phyloP scores from a whole-genome alignment of 331 rosid genomes.

The Rosa hybrid region DNA sequence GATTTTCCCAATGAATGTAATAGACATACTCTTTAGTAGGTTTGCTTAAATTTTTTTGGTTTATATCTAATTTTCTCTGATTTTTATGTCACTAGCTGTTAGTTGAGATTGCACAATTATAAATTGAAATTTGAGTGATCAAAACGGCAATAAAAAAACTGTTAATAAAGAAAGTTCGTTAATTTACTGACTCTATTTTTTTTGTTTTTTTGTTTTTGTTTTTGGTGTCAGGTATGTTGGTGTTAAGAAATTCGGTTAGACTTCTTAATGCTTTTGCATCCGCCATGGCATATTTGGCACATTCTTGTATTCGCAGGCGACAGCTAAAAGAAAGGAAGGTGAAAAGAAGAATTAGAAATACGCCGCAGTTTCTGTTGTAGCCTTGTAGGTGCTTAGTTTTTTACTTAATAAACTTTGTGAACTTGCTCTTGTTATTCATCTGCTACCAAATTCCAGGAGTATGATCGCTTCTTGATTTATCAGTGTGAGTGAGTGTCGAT shows the following conservation, averaged over 20 bases:
- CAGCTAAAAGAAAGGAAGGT: slow-evolving; percentile 58
- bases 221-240: slow-evolving; percentile 38
- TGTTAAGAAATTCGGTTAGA: slow-evolving; percentile 80
- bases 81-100: too few species aligned
- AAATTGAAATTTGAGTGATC: too few species aligned
- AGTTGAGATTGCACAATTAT: too few species aligned
- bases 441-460: not conserved
- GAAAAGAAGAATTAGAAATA: slow-evolving; percentile 53
- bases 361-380: not conserved
- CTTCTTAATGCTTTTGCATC: slow-evolving; percentile 91
- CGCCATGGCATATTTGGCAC: slow-evolving; percentile 88
- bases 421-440: not conserved
- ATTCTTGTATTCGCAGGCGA: slow-evolving; percentile 82
- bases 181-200: too few species aligned
- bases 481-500: not conserved
- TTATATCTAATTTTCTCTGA: too few species aligned
- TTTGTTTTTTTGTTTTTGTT: too few species aligned
- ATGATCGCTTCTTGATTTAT: not conserved
- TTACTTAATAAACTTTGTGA: not conserved
- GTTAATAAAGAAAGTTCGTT: too few species aligned
- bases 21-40: too few species aligned
- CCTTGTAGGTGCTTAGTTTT: not conserved
- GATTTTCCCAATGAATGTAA: too few species aligned
- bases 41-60: too few species aligned
- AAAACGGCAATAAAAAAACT: too few species aligned